Evolutionary conservation across 2,329 filamentous ascomycete genomes (phyloP).

Genomic region (Hypoxylon rubiginosum): DNA sequence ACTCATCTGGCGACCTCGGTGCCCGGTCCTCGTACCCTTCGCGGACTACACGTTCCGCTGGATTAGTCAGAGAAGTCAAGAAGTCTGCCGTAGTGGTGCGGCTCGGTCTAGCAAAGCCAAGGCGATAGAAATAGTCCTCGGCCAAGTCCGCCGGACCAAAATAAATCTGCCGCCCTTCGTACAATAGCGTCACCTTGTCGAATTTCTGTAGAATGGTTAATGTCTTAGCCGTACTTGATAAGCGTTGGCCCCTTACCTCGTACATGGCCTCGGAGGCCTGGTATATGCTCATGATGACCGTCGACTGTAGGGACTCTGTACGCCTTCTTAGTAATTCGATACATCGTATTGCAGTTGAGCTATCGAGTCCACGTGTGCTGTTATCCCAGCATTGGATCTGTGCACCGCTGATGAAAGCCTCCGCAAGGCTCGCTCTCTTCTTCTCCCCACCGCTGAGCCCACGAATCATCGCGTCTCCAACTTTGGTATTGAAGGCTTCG

Average conservation of each 20-base stretch:
- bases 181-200: constrained; percentile 69
- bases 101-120: constrained; percentile 74
- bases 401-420: too few species aligned
- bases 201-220: too few species aligned
- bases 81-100: constrained; percentile 80
- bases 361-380: constrained; percentile 77
- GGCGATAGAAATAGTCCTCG: constrained; percentile 72
- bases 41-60: constrained; percentile 66
- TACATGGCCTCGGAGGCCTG: constrained; percentile 74
- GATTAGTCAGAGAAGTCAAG: constrained; percentile 75
- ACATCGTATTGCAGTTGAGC: constrained; percentile 80
- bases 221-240: too few species aligned
- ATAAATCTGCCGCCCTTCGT: constrained; percentile 72
- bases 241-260: constrained; percentile 56
- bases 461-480: constrained; percentile 7
- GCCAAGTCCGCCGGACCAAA: constrained; percentile 71
- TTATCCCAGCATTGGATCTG: too few species aligned
- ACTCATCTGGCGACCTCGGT: constrained; percentile 71
- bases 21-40: constrained; percentile 67
- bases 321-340: constrained; percentile 71
- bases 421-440: too few species aligned
- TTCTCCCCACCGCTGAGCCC: too few species aligned
- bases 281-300: constrained; percentile 70
- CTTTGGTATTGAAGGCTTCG: constrained; percentile 69
- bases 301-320: constrained; percentile 52